Conservation (phyloP, 371 early-diverging fungal species). For the Syncephalis fuscata region DNA sequence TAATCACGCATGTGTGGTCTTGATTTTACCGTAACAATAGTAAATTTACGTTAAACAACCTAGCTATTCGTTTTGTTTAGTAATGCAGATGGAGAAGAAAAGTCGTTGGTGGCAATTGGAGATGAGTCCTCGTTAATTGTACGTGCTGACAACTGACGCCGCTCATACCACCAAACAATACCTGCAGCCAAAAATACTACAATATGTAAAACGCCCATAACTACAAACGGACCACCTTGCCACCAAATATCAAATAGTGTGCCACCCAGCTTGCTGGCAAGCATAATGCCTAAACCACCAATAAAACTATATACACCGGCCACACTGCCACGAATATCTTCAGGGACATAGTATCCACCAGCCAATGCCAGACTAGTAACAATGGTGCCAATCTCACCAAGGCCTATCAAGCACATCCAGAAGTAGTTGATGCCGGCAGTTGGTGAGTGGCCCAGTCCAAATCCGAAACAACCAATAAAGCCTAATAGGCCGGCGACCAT, state of each 20-base stretch:
- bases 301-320: constrained; percentile 50
- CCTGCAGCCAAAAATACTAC: not conserved
- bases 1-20: too few species aligned
- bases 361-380: constrained; percentile 48
- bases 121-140: too few species aligned
- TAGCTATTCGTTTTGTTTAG: too few species aligned
- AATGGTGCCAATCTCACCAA: constrained; percentile 64
- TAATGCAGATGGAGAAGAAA: too few species aligned
- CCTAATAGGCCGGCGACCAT: constrained; percentile 33
- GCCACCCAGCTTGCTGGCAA: constrained; percentile 20
- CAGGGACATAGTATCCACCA: constrained; percentile 26
- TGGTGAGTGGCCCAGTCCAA: constrained; percentile 37
- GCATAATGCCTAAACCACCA: constrained; percentile 47
- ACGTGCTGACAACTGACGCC: too few species aligned
- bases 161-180: not conserved
- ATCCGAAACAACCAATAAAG: constrained; percentile 34
- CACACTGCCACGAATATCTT: constrained; percentile 36
- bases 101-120: too few species aligned
- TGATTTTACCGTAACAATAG: too few species aligned
- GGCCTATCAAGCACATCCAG: constrained; percentile 38
- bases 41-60: too few species aligned
- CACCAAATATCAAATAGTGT: constrained; percentile 23
- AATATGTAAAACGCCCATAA: constrained; percentile 18
- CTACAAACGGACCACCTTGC: constrained; percentile 20
- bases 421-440: constrained; percentile 23